These are phyloP conservation scores for Cladophialophora yegresii DNA, from an alignment of 2,329 filamentous ascomycete species.

Conservation along the genomic window DNA sequence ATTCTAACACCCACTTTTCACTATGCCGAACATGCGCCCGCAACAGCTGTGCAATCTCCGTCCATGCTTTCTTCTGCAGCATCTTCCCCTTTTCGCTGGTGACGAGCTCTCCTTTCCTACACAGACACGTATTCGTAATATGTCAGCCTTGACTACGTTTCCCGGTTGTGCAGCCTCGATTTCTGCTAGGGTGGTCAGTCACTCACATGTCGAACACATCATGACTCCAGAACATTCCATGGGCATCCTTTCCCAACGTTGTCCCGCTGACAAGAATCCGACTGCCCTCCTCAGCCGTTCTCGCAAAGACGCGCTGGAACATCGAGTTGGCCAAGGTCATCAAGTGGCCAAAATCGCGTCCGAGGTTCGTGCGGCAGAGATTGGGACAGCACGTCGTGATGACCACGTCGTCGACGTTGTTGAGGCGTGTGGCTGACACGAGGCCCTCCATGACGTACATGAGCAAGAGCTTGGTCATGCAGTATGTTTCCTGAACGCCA, in stretches of 20 bases:
- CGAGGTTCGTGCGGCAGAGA: conserved; percentile 47
- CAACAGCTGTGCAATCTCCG: conserved; percentile 44
- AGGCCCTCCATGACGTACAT: conserved; percentile 46
- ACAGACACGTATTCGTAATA: not conserved
- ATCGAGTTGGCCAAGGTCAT: conserved; percentile 39
- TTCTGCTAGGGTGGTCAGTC: not conserved
- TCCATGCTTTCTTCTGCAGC: conserved; percentile 45
- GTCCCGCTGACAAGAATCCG: conserved; percentile 50
- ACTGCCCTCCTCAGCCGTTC: conserved; percentile 49
- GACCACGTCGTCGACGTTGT: conserved; percentile 43
- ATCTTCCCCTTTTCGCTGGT: conserved; percentile 39
- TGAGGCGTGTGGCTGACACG: conserved; percentile 37
- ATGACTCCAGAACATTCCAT: conserved; percentile 49
- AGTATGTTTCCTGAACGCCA: conserved; percentile 42
- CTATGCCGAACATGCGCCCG: conserved; percentile 3
- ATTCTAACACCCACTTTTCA: not conserved
- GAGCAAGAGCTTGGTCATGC: conserved; percentile 46
- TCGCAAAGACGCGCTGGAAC: conserved; percentile 45
- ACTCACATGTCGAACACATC: conserved; percentile 35
- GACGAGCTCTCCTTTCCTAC: conserved; percentile 23
- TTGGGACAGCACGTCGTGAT: conserved; percentile 50
- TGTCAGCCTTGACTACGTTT: not conserved
- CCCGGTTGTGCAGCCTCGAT: not conserved
- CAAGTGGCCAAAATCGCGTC: conserved; percentile 42
- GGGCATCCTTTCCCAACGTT: conserved; percentile 45